These are phyloP conservation scores for Cornus kousa DNA, from an alignment of 148 eudicot species.

Conservation along the genomic window DNA sequence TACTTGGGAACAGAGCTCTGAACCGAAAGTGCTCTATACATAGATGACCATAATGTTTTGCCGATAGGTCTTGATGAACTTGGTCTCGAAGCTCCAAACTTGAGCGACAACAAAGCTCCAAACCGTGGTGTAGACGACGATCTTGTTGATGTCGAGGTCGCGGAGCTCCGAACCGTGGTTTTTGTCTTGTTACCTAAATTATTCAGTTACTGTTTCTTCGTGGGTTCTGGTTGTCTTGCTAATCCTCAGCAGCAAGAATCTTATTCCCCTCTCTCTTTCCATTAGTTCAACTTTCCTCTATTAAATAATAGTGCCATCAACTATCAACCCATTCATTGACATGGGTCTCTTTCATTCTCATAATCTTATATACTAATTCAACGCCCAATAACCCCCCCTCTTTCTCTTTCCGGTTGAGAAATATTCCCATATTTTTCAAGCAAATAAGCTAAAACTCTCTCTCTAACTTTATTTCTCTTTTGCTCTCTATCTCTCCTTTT, in stretches of 20 bases:
- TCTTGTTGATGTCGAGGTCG: too few relatives aligned
- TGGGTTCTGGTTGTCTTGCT: constrained; percentile 4
- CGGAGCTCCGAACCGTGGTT: too few relatives aligned
- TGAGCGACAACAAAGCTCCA: too few relatives aligned
- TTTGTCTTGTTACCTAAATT: not conserved
- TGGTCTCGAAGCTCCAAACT: too few relatives aligned
- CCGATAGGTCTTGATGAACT: too few relatives aligned
- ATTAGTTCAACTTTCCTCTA: not conserved
- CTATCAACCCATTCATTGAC: constrained; percentile 2
- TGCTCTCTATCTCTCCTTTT: not conserved
- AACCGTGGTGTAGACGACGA: too few relatives aligned
- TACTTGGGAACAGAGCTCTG: too few relatives aligned
- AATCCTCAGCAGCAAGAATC: constrained; percentile 3
- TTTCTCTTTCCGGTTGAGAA: not conserved
- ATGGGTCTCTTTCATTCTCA: not conserved
- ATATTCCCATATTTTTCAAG: constrained; percentile 16
- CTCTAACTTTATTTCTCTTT: constrained; percentile 11
- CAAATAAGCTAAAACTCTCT: constrained; percentile 31
- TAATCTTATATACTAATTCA: not conserved
- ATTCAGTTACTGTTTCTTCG: not conserved
- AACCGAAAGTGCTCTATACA: too few relatives aligned
- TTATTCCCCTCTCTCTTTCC: not conserved
- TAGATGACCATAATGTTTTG: too few relatives aligned
- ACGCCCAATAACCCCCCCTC: not conserved
- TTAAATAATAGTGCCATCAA: not conserved